Percentiles rank a stretch among this genome's conserved stretches.
Evolutionary conservation across 306 rosid species (phyloP).

Genomic region (Vachellia collinsii): DNA sequence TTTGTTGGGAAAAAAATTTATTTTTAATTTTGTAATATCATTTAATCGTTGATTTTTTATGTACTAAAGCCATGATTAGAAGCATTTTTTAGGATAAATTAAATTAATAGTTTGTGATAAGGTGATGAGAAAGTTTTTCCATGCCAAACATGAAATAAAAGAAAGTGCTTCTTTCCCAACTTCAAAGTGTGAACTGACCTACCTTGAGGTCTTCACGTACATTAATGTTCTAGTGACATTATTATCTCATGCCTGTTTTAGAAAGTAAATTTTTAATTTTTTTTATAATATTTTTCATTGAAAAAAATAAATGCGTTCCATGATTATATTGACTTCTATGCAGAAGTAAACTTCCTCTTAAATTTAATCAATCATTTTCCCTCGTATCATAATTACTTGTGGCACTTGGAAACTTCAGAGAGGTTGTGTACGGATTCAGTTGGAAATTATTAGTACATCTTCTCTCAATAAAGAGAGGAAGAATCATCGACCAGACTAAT

Average conservation of each 20-base stretch:
- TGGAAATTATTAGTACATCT: not conserved
- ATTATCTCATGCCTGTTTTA: not conserved
- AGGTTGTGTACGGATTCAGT: not conserved
- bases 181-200: constrained; percentile 2
- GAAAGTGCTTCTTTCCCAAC: not conserved
- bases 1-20: no score
- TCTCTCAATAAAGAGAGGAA: no score
- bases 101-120: not conserved
- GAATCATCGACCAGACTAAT: no score
- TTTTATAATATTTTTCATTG: not conserved
- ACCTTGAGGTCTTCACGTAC: not conserved
- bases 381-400: not conserved
- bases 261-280: not conserved
- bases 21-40: not conserved
- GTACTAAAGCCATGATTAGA: not conserved
- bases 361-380: not conserved
- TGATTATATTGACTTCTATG: not conserved
- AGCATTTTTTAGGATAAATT: not conserved
- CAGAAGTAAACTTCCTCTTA: not conserved
- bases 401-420: not conserved
- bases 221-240: not conserved
- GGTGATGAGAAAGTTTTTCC: not conserved
- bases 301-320: not conserved
- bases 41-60: not conserved
- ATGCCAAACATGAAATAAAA: not conserved